Base-by-base conservation (phyloP, 2,329 filamentous ascomycete species). In the Diaporthe velutina region DNA sequence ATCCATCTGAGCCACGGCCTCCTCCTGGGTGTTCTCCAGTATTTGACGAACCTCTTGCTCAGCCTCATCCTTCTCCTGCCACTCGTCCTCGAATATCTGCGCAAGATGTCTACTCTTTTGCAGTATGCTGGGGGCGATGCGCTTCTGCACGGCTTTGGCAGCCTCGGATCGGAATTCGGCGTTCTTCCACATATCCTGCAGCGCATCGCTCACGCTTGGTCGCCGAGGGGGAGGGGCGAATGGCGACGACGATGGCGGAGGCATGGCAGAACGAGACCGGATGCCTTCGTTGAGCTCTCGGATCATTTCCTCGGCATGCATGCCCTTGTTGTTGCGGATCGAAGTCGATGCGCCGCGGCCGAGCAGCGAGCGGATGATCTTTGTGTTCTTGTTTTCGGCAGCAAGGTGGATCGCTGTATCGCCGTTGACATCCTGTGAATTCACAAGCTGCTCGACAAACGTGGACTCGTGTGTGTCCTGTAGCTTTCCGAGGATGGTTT, bases 401-500 rank as follows among this genome's bases (percentile, higher is more conserved):
- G 92, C 91, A 10, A 93, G 85, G 76, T 93, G 92, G 70, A 93
- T 83, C 4, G 97, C 96, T 0, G 97, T 98, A 82, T 99, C 97
- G 54, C 96, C 96, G 54, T 95, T 93, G 38, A 92, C 87, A 82
- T 99, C 96, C 80, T 95, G 94, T 12, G 92, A 89, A 79, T 98
- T 95, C 15, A 99, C 86, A 15, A 98, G 85, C 64, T 91, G 88
- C 76, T 95, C 94, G 64, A 98, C 91, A 73, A 94, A 92, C 73
- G 93, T 91, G 12, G 93, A 93, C 7, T 95, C 91, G 78, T 94
- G 91, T 1, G 92, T 91, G 80, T 97, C 95, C 76, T 93, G 91
- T 75, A 99, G 90, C 82, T 93, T 95, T 83, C 97, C 96, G 73
- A 98, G 88, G 76, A 98, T 93, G 77, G 93, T 93, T 83, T 98